These are phyloP conservation scores for Trichomonascaceae sp. DNA, from an alignment of 1,139 yeast genomes.

Conservation along the genomic window DNA sequence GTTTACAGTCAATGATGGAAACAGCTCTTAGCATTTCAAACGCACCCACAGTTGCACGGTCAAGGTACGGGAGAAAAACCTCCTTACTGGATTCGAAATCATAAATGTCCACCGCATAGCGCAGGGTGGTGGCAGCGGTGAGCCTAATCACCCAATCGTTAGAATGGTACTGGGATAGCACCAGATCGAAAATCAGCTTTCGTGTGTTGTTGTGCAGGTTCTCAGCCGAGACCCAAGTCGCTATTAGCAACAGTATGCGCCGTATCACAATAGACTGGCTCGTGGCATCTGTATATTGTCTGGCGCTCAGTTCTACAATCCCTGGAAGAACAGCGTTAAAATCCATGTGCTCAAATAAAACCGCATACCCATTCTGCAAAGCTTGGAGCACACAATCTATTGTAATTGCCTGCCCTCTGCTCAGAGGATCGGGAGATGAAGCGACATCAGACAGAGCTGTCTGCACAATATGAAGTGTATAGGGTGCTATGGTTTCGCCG, in stretches of 20 bases:
- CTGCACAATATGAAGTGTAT: too few species aligned
- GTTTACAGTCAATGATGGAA: slow-evolving; percentile 57
- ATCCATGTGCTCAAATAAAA: background rate
- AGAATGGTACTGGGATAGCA: slow-evolving; percentile 21
- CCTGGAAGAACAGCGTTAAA: background rate
- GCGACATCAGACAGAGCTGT: slow-evolving; percentile 37
- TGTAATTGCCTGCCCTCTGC: background rate
- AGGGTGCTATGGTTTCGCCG: too few species aligned
- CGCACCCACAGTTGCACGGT: slow-evolving; percentile 35
- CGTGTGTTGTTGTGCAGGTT: background rate
- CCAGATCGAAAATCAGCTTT: background rate
- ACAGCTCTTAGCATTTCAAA: slow-evolving; percentile 37
- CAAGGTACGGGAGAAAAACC: slow-evolving; percentile 53
- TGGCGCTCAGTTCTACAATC: background rate
- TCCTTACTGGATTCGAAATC: slow-evolving; percentile 46
- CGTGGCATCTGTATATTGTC: background rate
- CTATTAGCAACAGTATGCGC: background rate
- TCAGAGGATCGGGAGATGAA: background rate
- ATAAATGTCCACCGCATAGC: slow-evolving; percentile 70
- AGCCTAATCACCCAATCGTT: slow-evolving; percentile 67
- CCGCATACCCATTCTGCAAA: background rate
- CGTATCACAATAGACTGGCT: background rate
- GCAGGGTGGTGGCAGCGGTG: slow-evolving; percentile 61
- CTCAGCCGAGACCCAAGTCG: background rate
- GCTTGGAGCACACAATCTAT: background rate